Evolutionary conservation across 441 rosid genomes (phyloP).

Genomic region (Syzygium malaccense): DNA sequence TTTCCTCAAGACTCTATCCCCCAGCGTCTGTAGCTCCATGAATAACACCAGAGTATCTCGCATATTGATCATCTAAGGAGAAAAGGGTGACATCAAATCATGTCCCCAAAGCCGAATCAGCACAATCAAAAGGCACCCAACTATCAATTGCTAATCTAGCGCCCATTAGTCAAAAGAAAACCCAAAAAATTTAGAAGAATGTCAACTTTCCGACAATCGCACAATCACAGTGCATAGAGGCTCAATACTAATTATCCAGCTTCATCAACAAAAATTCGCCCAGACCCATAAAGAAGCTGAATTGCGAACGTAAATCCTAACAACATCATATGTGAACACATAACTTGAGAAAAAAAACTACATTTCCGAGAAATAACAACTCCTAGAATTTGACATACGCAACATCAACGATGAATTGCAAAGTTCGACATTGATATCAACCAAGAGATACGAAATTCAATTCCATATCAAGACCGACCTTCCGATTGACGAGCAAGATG

Average conservation of each 20-base stretch:
- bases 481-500: slow-evolving; percentile 60
- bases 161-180: background rate
- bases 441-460: background rate
- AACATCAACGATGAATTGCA: background rate
- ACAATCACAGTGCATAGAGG: background rate
- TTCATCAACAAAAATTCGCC: background rate
- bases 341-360: background rate
- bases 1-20: slow-evolving; percentile 58
- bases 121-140: background rate
- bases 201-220: background rate
- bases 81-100: background rate
- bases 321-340: background rate
- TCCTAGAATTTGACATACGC: background rate
- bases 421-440: background rate
- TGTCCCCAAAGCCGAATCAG: background rate
- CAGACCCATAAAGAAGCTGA: background rate
- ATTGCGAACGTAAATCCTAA: background rate
- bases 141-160: background rate
- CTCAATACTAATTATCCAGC: background rate
- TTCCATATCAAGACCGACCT: slow-evolving; percentile 22
- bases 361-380: background rate
- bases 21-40: slow-evolving; percentile 84
- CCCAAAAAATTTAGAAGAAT: background rate
- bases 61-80: slow-evolving; percentile 56
- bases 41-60: slow-evolving; percentile 58